Conservation (phyloP, 805 yeast genomes). For the Jamesozyma spencerorum region DNA sequence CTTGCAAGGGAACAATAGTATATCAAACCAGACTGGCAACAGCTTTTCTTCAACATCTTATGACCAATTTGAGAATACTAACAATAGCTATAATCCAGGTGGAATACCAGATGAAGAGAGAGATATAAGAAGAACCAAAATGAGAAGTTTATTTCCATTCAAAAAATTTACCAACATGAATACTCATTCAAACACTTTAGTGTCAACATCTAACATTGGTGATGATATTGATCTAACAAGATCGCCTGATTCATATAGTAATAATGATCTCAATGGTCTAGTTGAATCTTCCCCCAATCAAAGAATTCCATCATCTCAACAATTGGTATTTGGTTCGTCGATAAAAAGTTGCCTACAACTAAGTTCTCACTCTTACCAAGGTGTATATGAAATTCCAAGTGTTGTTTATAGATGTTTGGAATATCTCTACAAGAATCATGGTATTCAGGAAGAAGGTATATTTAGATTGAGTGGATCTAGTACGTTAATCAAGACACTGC, state of each 20-base stretch:
- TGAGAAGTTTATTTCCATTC: conserved; percentile 55
- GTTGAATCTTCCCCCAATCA: neutral
- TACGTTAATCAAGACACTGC: conserved; percentile 58
- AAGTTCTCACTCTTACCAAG: conserved; percentile 37
- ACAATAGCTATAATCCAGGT: neutral
- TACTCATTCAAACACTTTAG: neutral
- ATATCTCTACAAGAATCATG: conserved; percentile 54
- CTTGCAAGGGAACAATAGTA: neutral
- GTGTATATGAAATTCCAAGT: conserved; percentile 47
- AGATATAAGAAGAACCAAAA: conserved; percentile 40
- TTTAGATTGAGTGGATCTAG: conserved; percentile 88
- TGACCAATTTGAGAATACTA: conserved; percentile 6
- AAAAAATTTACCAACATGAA: conserved; percentile 25
- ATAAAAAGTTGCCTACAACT: conserved; percentile 42
- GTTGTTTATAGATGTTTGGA: conserved; percentile 68
- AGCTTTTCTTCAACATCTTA: conserved; percentile 10
- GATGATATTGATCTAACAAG: neutral
- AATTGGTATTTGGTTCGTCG: conserved; percentile 55
- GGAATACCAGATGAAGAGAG: conserved; percentile 19
- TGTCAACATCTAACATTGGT: neutral
- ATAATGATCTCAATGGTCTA: neutral
- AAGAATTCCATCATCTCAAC: neutral
- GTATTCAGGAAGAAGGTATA: conserved; percentile 81
- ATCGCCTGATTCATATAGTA: neutral
- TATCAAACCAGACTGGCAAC: neutral